Percentiles rank a stretch among this genome's conserved stretches.
Conservation (phyloP, 164 flowering plant species). For the Piper betle region DNA sequence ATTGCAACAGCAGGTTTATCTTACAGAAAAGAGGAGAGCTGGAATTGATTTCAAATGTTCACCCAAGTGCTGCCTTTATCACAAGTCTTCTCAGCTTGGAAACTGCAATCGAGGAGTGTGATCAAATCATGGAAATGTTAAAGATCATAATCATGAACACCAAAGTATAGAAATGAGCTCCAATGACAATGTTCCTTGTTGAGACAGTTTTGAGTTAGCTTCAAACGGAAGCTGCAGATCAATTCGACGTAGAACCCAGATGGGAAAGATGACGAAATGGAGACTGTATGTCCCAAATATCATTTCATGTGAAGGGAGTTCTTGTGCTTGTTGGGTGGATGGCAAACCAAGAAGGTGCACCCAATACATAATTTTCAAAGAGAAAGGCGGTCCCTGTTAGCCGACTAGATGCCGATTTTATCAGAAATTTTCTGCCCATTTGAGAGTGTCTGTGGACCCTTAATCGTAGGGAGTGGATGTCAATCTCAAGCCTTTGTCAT, state of each 20-base stretch:
- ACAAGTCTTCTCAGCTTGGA: not conserved
- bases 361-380: slow-evolving; percentile 12
- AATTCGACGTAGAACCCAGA: slow-evolving; percentile 5
- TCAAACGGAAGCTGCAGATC: slow-evolving; percentile 9
- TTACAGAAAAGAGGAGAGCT: not conserved
- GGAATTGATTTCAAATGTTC: too few species aligned
- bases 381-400: slow-evolving; percentile 17
- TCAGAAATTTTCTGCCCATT: slow-evolving; percentile 19
- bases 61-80: not conserved
- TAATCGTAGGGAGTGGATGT: slow-evolving; percentile 43
- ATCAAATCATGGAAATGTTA: not conserved
- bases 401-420: slow-evolving; percentile 13
- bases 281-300: not conserved
- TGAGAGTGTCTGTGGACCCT: slow-evolving; percentile 25
- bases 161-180: slow-evolving; percentile 10
- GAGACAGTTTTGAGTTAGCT: slow-evolving; percentile 7
- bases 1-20: too few species aligned
- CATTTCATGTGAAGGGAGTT: not conserved
- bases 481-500: slow-evolving; percentile 30
- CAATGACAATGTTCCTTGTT: slow-evolving; percentile 8
- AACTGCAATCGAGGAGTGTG: not conserved
- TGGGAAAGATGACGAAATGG: slow-evolving; percentile 3
- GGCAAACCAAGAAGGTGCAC: slow-evolving; percentile 21
- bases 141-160: slow-evolving; percentile 1
- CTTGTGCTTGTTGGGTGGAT: slow-evolving; percentile 19